Base-by-base conservation (phyloP, 352 stramenopile genomes). In the Blastocystis sp. region DNA sequence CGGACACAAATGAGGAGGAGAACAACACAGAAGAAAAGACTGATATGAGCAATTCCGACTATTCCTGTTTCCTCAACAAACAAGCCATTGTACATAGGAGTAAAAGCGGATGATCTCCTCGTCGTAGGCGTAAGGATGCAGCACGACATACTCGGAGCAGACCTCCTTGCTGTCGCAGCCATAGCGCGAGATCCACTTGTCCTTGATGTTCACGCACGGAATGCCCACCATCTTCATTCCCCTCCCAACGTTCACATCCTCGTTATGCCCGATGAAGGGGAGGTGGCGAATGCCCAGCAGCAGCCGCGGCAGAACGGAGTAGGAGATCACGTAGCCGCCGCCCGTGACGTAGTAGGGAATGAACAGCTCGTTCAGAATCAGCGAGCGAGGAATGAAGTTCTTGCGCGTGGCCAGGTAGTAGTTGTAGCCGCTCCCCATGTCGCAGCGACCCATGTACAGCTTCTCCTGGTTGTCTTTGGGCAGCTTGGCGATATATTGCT, bases 241-340 rank as follows among this genome's bases (percentile, higher is more conserved):
- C 0, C 74, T n/a, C n/a, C 74, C 74, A 2, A 84, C 74, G 66
- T 84, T 84, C 40, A 84, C 74, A 56, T 84, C 74, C 48, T 84
- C 74, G 48, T 66, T 66, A 41, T 84, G 74, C 23, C 74, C 74
- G 48, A 84, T 84, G 61, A 84, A 84, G 14, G 34, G 21, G 2
- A 84, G 38, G 56, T 84, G 74, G 43, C 74, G 65, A 4, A 64
- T 45, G 43, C 74, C 74, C 3, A 84, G 52, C 21, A 84, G 56
- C 9, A 84, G 52, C 28, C 43, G 28, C 17, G 74, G 74, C 43
- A 84, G 61, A 28, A 84, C 5, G 21, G 21, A 52, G 61, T 84
- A 84, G 14, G 74, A 84, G 23, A 84, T 53, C 4, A 84, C 56
- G 21, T 84, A 84, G 7, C 74, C 74, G 40, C 74, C 74, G 9